These are phyloP conservation scores for Penicillium coprophilum DNA, from an alignment of 495 filamentous ascomycete genomes.

Conservation along the genomic window DNA sequence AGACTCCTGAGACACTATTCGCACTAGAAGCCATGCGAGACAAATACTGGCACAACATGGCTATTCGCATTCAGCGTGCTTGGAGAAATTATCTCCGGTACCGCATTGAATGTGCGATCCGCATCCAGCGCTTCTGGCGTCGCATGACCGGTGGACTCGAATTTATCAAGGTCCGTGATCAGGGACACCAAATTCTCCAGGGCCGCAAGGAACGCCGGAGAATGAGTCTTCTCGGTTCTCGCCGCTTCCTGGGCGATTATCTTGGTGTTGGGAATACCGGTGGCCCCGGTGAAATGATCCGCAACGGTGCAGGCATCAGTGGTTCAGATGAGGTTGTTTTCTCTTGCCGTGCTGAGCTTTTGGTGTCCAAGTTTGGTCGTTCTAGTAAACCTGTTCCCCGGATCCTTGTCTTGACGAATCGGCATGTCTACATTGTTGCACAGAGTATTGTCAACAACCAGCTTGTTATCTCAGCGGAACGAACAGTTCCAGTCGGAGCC, in stretches of 20 bases:
- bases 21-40: conserved; percentile 97
- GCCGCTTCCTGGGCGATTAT: conserved; percentile 95
- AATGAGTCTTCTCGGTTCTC: conserved; percentile 84
- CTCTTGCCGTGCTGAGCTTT: conserved; percentile 82
- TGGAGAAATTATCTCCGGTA: conserved; percentile 97
- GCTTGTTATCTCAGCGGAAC: conserved; percentile 74
- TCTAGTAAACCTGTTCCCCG: conserved; percentile 90
- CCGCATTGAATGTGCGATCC: conserved; percentile 83
- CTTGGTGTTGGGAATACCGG: conserved; percentile 77
- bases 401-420: conserved; percentile 81
- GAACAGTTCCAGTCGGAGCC: conserved; percentile 75
- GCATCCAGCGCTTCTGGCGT: conserved; percentile 94
- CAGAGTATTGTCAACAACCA: conserved; percentile 83
- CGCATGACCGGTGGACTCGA: conserved; percentile 85
- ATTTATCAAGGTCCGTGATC: conserved; percentile 81
- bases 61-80: conserved; percentile 92
- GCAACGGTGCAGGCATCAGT: conserved; percentile 63
- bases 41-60: conserved; percentile 99
- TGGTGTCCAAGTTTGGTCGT: conserved; percentile 91
- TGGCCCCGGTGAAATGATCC: conserved; percentile 80
- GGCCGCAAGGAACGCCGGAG: conserved; percentile 87
- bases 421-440: conserved; percentile 81
- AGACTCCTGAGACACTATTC: conserved; percentile 96
- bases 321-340: conserved; percentile 76
- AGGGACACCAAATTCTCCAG: conserved; percentile 81